Evolutionary conservation across 345 rosid species (phyloP).

Genomic region (Lenwebbia sp.): DNA sequence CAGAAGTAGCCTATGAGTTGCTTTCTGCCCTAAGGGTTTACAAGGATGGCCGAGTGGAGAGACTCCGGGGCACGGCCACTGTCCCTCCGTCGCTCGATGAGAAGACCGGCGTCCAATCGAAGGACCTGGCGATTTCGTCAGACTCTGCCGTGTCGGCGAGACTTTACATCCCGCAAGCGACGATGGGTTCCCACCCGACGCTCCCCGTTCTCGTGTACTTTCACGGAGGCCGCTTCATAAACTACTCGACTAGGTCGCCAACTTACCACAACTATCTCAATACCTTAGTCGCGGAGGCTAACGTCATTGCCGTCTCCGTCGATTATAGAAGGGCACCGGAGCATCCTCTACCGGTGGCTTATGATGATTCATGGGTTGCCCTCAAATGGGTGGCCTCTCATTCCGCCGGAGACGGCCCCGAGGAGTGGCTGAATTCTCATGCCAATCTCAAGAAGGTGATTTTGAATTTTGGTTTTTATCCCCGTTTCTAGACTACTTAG

Average conservation of each 20-base stretch:
- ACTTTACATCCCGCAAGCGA: constrained; percentile 14
- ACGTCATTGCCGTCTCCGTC: constrained; percentile 14
- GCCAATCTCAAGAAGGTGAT: background rate
- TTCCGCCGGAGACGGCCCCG: constrained; percentile 7
- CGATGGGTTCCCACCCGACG: background rate
- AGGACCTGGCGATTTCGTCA: constrained; percentile 7
- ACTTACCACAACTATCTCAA: constrained; percentile 8
- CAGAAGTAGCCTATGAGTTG: constrained; percentile 9
- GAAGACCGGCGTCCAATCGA: constrained; percentile 13
- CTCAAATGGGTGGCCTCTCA: constrained; percentile 29
- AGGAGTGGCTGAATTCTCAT: constrained; percentile 19
- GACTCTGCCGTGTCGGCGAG: constrained; percentile 9
- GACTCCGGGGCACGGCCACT: constrained; percentile 9
- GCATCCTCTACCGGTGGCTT: constrained; percentile 17
- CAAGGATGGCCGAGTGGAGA: constrained; percentile 24
- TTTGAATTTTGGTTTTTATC: background rate
- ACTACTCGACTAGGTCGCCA: constrained; percentile 12
- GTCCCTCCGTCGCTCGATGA: constrained; percentile 12
- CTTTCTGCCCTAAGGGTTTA: constrained; percentile 8
- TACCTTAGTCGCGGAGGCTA: constrained; percentile 10
- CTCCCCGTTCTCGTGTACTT: constrained; percentile 27
- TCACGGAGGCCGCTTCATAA: constrained; percentile 28
- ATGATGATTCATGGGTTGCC: constrained; percentile 36
- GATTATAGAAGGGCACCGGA: constrained; percentile 34
- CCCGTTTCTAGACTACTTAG: background rate